These are phyloP conservation scores for Picea mariana DNA, from an alignment of 83 land plant genomes.

Conservation along the genomic window DNA sequence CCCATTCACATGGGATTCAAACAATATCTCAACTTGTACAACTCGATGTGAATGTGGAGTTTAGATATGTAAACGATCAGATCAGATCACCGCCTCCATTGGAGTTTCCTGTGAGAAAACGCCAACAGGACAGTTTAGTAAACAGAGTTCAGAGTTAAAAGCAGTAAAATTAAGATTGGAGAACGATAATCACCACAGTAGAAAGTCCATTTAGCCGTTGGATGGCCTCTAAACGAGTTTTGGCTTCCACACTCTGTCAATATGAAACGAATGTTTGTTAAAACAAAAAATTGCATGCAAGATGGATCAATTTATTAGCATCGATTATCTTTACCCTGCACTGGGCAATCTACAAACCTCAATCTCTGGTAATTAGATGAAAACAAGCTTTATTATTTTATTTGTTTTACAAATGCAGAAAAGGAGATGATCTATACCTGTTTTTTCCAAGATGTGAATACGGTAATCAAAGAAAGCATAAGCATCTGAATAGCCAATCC, in stretches of 20 bases:
- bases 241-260: slow-evolving; percentile 7
- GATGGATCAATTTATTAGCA: not conserved
- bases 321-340: not conserved
- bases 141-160: too few species aligned
- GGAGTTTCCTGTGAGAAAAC: too few species aligned
- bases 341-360: too few species aligned
- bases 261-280: not conserved
- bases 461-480: not conserved
- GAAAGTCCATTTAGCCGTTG: not conserved
- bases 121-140: too few species aligned
- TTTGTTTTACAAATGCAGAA: too few species aligned
- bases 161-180: not conserved
- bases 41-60: too few species aligned
- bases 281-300: not conserved
- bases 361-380: too few species aligned
- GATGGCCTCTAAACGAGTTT: not conserved
- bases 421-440: not conserved
- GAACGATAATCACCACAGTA: not conserved
- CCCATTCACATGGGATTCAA: too few species aligned
- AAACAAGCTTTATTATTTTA: too few species aligned
- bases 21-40: too few species aligned
- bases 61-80: too few species aligned
- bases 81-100: too few species aligned
- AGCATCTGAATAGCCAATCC: not conserved
- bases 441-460: not conserved